Evolutionary conservation across 192 early-diverging fungal species (phyloP).

Genomic region (Rhizophagus sp.): DNA sequence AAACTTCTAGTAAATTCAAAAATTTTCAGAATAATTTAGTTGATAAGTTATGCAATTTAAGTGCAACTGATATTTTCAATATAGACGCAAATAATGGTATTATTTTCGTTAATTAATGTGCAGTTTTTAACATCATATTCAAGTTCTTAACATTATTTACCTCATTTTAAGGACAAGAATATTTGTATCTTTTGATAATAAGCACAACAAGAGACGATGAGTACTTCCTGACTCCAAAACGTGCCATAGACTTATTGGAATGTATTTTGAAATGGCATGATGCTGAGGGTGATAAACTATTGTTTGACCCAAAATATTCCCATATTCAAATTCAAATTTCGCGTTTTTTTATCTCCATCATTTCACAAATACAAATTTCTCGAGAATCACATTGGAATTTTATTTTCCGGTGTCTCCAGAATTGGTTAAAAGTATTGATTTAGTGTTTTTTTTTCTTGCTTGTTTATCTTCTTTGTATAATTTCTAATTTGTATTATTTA

Average conservation of each 20-base stretch:
- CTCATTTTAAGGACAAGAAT: not conserved
- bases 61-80: slow-evolving; percentile 26
- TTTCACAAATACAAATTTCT: slow-evolving; percentile 44
- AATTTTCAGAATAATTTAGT: slow-evolving; percentile 36
- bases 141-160: not conserved
- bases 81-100: slow-evolving; percentile 11
- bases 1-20: slow-evolving; percentile 18
- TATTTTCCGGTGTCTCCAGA: slow-evolving; percentile 29
- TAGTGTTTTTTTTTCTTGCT: not conserved
- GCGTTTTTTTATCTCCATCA: slow-evolving; percentile 38
- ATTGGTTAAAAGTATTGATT: slow-evolving; percentile 36
- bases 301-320: not conserved
- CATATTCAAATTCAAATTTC: slow-evolving; percentile 19
- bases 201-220: slow-evolving; percentile 21
- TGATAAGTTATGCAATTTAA: slow-evolving; percentile 27
- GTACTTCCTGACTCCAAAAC: slow-evolving; percentile 40
- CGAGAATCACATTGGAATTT: slow-evolving; percentile 50
- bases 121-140: not conserved
- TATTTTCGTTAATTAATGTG: not conserved
- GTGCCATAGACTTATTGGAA: slow-evolving; percentile 43
- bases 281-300: slow-evolving; percentile 3
- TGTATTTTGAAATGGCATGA: slow-evolving; percentile 43
- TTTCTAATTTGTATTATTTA: not conserved
- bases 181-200: slow-evolving; percentile 12
- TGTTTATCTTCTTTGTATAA: not conserved